Percentiles rank a stretch among this genome's conserved stretches.
phyloP scores from a whole-genome alignment of 257 asterid genomes.

The Linaria vulgaris region DNA sequence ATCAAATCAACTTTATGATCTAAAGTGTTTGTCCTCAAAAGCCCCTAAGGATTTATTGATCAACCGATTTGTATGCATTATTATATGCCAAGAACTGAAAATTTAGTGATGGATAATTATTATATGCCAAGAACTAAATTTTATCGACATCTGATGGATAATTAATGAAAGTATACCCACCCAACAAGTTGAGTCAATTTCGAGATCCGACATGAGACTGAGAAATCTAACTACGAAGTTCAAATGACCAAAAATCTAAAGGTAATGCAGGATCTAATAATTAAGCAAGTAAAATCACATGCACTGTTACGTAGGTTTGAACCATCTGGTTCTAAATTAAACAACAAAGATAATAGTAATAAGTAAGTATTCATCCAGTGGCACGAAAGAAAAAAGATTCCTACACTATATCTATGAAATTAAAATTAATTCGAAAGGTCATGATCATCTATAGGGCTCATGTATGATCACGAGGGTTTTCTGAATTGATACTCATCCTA shows the following conservation, averaged over 20 bases:
- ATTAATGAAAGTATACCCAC: constrained; percentile 26
- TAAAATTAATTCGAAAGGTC: background rate
- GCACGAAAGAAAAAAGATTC: constrained; percentile 39
- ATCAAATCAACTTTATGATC: too few relatives aligned
- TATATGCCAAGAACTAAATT: background rate
- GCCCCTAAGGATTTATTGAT: too few relatives aligned
- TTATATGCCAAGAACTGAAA: background rate
- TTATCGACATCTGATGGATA: too few relatives aligned
- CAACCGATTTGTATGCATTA: too few relatives aligned
- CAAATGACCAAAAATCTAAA: constrained; percentile 28
- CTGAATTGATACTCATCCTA: constrained; percentile 52
- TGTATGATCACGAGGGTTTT: constrained; percentile 67
- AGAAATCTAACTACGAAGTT: constrained; percentile 39
- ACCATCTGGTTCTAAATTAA: constrained; percentile 20
- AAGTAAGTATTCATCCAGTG: constrained; percentile 9
- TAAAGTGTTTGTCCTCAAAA: too few relatives aligned
- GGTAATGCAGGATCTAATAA: constrained; percentile 29
- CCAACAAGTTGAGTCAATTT: constrained; percentile 37
- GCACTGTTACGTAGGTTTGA: constrained; percentile 46
- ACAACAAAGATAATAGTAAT: background rate
- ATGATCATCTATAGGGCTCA: constrained; percentile 34
- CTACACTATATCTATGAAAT: too few relatives aligned
- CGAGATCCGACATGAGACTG: constrained; percentile 55
- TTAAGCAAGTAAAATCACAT: constrained; percentile 39
- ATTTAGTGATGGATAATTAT: background rate